Conservation (phyloP, 805 yeast species). For the Kuraishia capsulata region DNA sequence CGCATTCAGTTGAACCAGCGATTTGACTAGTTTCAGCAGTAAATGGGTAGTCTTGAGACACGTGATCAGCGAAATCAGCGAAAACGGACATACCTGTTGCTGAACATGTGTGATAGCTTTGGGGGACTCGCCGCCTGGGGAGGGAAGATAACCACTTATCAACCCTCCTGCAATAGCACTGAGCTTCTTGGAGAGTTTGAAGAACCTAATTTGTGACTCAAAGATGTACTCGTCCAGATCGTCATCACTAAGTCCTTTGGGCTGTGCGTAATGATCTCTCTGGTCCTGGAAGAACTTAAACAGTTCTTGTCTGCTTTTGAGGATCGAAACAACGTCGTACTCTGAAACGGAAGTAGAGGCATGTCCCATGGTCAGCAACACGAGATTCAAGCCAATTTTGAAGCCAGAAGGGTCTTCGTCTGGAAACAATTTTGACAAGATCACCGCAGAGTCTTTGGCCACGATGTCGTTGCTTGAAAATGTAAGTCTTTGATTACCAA, state of each 20-base stretch:
- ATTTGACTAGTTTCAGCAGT: not conserved
- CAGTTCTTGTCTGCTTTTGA: not conserved
- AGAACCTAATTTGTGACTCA: constrained; percentile 1
- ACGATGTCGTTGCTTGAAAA: constrained; percentile 6
- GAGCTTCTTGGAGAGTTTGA: constrained; percentile 1
- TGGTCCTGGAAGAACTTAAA: not conserved
- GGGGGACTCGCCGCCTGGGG: not conserved
- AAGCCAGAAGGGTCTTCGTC: not conserved
- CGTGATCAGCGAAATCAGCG: not conserved
- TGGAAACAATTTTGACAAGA: not conserved
- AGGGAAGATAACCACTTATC: not conserved
- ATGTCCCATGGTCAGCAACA: not conserved
- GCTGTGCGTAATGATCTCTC: not conserved
- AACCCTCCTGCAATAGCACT: constrained; percentile 1
- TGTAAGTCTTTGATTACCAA: constrained; percentile 28
- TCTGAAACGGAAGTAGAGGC: not conserved
- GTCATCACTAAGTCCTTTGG: not conserved
- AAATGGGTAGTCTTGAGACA: constrained; percentile 1
- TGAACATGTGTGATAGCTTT: not conserved
- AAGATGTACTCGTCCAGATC: constrained; percentile 3
- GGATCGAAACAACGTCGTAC: not conserved
- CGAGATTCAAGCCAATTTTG: not conserved
- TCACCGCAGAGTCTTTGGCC: not conserved
- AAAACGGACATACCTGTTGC: constrained; percentile 1
- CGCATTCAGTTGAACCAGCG: constrained; percentile 1